Conservation (phyloP, 306 rosid genomes). For the Prosopis cineraria region DNA sequence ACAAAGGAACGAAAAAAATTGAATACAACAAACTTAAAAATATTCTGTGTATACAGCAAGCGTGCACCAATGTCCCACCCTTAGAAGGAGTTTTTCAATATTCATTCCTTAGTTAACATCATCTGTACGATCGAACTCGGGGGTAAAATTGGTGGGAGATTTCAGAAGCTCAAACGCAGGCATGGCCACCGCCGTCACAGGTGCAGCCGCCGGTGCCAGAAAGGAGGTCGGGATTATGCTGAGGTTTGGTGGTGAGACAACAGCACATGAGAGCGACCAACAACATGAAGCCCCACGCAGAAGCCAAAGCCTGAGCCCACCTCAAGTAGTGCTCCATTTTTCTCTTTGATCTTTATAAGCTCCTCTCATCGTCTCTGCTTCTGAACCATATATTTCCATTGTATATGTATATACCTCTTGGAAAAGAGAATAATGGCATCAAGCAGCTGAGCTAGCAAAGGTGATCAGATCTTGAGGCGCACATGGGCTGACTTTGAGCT, state of each 20-base stretch:
- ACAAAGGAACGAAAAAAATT: background rate
- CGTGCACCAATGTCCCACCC: background rate
- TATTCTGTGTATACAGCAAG: background rate
- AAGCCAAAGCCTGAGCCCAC: conserved; percentile 57
- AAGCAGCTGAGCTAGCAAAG: background rate
- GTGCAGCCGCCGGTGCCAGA: conserved; percentile 43
- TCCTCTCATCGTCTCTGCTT: background rate
- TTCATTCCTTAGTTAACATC: background rate
- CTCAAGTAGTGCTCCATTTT: conserved; percentile 43
- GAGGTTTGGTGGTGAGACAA: conserved; percentile 62
- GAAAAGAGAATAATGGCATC: conserved; percentile 32
- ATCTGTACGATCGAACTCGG: background rate
- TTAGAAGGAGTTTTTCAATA: background rate
- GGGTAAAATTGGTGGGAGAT: background rate
- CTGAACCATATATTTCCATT: background rate
- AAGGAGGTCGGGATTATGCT: conserved; percentile 30
- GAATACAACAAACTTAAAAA: background rate
- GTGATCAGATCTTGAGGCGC: conserved; percentile 13
- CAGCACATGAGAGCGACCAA: conserved; percentile 60
- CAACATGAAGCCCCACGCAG: conserved; percentile 58
- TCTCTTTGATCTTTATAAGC: background rate
- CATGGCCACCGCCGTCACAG: conserved; percentile 59
- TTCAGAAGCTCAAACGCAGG: conserved; percentile 42
- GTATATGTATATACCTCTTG: background rate
- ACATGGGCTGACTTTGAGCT: conserved; percentile 43